Evolutionary conservation across 768 basidiomycete genomes (phyloP), one percentile per base, ranked within the genome.

Genomic region (Asterophora lycoperdoides): DNA sequence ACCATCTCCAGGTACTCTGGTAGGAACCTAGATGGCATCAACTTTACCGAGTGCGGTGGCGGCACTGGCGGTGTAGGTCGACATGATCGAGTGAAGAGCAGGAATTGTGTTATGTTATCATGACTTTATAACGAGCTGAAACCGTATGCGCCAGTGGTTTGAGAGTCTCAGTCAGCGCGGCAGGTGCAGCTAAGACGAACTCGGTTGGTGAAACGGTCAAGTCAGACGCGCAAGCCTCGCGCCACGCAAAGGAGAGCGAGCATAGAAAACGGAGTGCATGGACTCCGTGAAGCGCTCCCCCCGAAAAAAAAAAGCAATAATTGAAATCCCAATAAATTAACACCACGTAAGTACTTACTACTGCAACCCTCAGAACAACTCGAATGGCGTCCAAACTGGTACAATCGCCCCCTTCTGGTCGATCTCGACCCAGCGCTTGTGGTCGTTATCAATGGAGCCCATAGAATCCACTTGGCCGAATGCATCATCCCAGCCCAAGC

Each of bases 401-500:
- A 73, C 55, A 35, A 83, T 60, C n/a, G 43, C 55, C 0, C 80
- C 84, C 41, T 74, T 73, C 53, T 76, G 65, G 56, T 87, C 85
- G n/a, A 86, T 69, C 40, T 87, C 85, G 2, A 84, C 65, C 85
- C 85, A 86, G 10, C 73, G 68, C 57, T 73, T 74, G 18, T 57
- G 56, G 15, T 66, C 59, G 19, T 74, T 57, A 53, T 82, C 78
- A 13, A 79, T 66, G 17, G 65, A 50, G 11, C 81, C 82, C 64
- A 66, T 66, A 2, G 63, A 60, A 53, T 73, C 70, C 10, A 78
- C 71, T 15, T 69, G 60, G 1, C 82, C 83, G 56, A 86, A 86
- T 0, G 84, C 79, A 19, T 69, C 67, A 14, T 77, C 72, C 82
- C 84, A 88, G 5, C 81, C 83, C 26, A 86, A 60, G 8, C 77